These are phyloP conservation scores for Multifurca ochricompacta DNA, from an alignment of 768 basidiomycete species.

Conservation along the genomic window DNA sequence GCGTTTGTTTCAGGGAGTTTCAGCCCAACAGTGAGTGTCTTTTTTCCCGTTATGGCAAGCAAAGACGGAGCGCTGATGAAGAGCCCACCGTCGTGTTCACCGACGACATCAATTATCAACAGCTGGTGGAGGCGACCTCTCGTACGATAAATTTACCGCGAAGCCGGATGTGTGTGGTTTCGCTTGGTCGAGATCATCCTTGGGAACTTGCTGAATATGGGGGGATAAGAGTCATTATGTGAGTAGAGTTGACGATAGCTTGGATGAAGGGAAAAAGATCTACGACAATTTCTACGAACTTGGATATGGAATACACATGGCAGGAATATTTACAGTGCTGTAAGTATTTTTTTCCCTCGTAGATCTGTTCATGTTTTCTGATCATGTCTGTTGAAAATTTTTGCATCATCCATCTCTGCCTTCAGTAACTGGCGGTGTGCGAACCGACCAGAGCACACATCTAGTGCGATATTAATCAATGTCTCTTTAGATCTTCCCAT, in stretches of 20 bases:
- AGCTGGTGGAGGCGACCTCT: slow-evolving; percentile 19
- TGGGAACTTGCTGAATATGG: slow-evolving; percentile 19
- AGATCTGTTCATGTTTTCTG: neutral
- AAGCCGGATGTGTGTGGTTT: slow-evolving; percentile 20
- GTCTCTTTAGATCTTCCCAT: no score
- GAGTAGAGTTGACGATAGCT: neutral
- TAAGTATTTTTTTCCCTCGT: neutral
- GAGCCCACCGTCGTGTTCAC: neutral
- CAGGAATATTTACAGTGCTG: no score
- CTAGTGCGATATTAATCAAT: no score
- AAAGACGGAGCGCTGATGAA: neutral
- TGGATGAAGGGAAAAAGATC: no score
- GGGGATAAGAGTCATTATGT: slow-evolving; percentile 18
- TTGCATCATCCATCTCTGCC: no score
- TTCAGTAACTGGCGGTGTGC: no score
- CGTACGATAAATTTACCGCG: slow-evolving; percentile 8
- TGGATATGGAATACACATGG: no score
- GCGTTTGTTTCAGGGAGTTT: slow-evolving; percentile 17
- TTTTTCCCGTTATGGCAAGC: neutral
- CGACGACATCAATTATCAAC: neutral
- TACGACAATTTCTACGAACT: neutral
- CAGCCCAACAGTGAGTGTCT: slow-evolving; percentile 10
- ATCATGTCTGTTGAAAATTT: neutral
- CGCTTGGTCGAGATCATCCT: slow-evolving; percentile 12
- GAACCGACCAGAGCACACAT: no score